Percentiles rank a stretch among this genome's conserved stretches.
Conservation (phyloP, 2,329 filamentous ascomycete genomes). For the Colletotrichum paranaense region DNA sequence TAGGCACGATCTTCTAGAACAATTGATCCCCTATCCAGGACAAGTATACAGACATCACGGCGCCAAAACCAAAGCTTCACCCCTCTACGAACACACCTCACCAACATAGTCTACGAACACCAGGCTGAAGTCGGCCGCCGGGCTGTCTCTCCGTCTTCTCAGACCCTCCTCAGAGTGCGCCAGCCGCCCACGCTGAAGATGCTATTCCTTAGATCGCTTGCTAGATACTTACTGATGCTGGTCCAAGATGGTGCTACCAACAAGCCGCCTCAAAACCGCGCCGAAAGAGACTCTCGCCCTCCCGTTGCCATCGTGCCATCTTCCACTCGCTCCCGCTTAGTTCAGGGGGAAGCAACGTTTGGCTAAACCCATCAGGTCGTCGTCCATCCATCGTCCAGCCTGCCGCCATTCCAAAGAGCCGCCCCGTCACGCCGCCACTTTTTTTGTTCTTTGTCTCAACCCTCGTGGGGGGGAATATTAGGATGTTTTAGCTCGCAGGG, state of each 20-base stretch:
- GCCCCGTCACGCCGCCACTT: neutral
- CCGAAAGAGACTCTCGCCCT: neutral
- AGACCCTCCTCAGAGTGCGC: neutral
- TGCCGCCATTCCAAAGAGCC: neutral
- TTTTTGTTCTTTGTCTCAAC: slow-evolving; percentile 6
- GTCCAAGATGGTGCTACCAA: neutral
- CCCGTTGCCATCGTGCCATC: neutral
- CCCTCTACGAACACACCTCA: neutral
- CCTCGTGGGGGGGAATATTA: neutral
- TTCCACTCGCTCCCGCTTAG: neutral
- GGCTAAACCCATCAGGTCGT: neutral
- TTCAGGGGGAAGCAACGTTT: neutral
- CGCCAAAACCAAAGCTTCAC: neutral
- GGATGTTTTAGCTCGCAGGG: neutral
- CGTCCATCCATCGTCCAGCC: neutral
- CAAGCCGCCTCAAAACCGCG: neutral
- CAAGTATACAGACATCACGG: neutral
- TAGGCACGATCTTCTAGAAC: neutral
- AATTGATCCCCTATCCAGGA: neutral
- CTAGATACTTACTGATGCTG: neutral
- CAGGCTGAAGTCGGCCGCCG: neutral
- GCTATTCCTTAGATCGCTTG: neutral
- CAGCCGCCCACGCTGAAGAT: neutral
- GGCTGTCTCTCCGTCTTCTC: neutral
- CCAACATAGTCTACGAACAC: neutral